Evolutionary conservation across 1,284 basidiomycete species (phyloP), one percentile per base, ranked within the genome.

Genomic region (Apiotrichum laibachii): DNA sequence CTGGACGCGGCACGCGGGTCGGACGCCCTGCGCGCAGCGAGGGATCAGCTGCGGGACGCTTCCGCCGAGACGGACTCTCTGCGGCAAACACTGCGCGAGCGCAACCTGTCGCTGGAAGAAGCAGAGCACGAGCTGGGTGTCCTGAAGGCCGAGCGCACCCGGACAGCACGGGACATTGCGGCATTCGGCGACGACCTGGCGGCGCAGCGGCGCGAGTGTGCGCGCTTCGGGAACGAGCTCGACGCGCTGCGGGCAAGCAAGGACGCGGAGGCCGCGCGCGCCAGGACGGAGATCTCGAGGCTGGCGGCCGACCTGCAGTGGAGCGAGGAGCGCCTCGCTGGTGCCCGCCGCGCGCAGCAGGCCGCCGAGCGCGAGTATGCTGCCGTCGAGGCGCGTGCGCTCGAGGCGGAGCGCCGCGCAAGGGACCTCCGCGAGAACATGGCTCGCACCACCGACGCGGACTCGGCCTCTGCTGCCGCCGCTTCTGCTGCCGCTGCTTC

Each of bases 161-260:
- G 56, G 8, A 39, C 54, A 11, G 19, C 52, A 8, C 16, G 26
- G 33, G 75, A 79, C 21, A 64, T 79, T 0, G 44, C 44, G 1
- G 65, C 54, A 1, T 74, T 77, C 46, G 69, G 71, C 47, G 52
- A 45, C n/a, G 74, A 75, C 60, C 62, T 79, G 5, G 53, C 56
- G 26, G 22, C 49, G 7, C 73, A 77, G 22, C 81, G 85, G 15
- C 78, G 81, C 39, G 86, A 87, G 59, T 84, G 83, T 11, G 79
- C 60, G 42, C 57, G 60, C 8, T 77, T 79, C 44, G 71, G 70
- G 2, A n/a, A 79, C n/a, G 85, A 87, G 62, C 81, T 92, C 37
- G 80, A 81, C 5, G 77, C 77, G 5, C 69, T 92, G 63, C 86
- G 84, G 66, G n/a, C 10, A 63, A 42, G 15, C 66, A 68, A 18